Evolutionary conservation across 2,329 filamentous ascomycete genomes (phyloP), one percentile per base, ranked within the genome.

Genomic region (Verticillium alfalfae): DNA sequence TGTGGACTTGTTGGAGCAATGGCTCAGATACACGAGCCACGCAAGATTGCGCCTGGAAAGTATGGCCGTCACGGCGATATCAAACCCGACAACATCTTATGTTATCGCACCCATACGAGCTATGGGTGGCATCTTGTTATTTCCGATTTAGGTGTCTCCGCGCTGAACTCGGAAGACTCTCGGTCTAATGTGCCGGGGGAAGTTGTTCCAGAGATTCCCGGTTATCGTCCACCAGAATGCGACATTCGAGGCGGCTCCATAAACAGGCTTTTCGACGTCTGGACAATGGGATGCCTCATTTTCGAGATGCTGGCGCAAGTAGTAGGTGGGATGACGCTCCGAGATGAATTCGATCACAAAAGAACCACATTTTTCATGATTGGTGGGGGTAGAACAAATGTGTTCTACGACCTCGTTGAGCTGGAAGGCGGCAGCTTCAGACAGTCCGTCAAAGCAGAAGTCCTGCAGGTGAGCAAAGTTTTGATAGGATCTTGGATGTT

Each of bases 31-130:
- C 41, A 55, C 16, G 58, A 59, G 5, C 58, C 58, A 5, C 49
- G 31, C 6, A 22, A 10, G 5, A 9, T 26, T 2, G 41, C 7
- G 12, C 15, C 57, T 12, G 34, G 18, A 18, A 37, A 26, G 31
- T 61, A 39, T 6, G 60, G 62, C 3, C 54, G 60, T 15, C 62
- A 63, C 22, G 57, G 60, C 4, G 62, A 63, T 10, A 58, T 63
- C 55, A 63, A 63, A n/a, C 62, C 62, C 3, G 60, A 61, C 1
- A 63, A 63, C 22, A 49, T 63, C 1, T 45, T 63, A 15, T 63
- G 62, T 34, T 63, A 57, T 31, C 31, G 36, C 1, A 36, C 34
- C 18, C 59, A 41, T 37, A 22, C 12, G 26, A 15, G 13, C 16
- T 8, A 16, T 2, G 7, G 8, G 36, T 18, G 16, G 13, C n/a